Evolutionary conservation across 257 asterid species (phyloP).

Genomic region (Cordia subcordata): DNA sequence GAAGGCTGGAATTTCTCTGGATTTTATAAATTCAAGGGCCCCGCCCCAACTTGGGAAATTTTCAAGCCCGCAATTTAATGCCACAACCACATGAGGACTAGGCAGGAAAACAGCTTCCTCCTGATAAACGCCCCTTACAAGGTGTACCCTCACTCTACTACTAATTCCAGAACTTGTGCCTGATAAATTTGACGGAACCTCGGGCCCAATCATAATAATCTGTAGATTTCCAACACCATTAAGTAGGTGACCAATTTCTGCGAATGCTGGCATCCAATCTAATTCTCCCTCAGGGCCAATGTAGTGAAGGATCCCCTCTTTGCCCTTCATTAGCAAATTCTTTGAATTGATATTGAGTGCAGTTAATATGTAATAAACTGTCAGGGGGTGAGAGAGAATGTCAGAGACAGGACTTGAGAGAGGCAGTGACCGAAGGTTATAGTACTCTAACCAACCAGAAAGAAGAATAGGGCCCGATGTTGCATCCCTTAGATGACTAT

Average conservation of each 20-base stretch:
- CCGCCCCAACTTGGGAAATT: constrained; percentile 20
- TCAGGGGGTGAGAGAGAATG: constrained; percentile 35
- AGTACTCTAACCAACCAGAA: constrained; percentile 31
- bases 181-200: constrained; percentile 26
- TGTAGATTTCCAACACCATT: constrained; percentile 23
- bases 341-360: constrained; percentile 21
- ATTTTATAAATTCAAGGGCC: constrained; percentile 29
- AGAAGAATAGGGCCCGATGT: constrained; percentile 18
- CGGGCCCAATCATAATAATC: constrained; percentile 32
- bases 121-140: constrained; percentile 18
- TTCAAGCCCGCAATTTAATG: constrained; percentile 28
- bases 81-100: constrained; percentile 18
- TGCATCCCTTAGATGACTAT: constrained; percentile 12
- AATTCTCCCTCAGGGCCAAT: constrained; percentile 34
- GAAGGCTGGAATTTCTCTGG: constrained; percentile 17
- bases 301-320: constrained; percentile 33
- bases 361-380: constrained; percentile 25
- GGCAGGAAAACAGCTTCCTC: constrained; percentile 22
- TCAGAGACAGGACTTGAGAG: constrained; percentile 31
- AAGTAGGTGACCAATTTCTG: constrained; percentile 31
- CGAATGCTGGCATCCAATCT: constrained; percentile 34
- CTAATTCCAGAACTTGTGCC: constrained; percentile 24
- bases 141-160: constrained; percentile 20
- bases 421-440: constrained; percentile 21
- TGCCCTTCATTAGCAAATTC: constrained; percentile 23